A percentile compares a stretch with the other conserved stretches of the same genome.
Conservation (phyloP, 495 filamentous ascomycete genomes). For the Daldinia vernicosa region DNA sequence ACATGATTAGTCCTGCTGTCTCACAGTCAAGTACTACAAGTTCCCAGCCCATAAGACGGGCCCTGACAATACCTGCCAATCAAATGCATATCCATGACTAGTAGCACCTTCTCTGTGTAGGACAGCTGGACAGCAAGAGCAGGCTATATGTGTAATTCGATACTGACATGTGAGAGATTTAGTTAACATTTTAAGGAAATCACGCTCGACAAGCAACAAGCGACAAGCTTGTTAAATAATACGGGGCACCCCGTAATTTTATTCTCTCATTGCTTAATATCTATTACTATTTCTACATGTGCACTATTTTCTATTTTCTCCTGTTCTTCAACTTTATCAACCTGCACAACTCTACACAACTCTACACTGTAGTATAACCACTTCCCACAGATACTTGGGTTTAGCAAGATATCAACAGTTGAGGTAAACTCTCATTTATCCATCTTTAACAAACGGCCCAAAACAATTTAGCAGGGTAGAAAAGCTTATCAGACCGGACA, state of each 20-base stretch:
- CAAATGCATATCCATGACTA: conserved; percentile 7
- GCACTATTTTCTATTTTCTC: background rate
- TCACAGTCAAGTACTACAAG: conserved; percentile 16
- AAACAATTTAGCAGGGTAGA: background rate
- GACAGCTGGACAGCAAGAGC: conserved; percentile 18
- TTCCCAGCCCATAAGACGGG: background rate
- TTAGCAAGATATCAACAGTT: background rate
- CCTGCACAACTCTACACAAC: background rate
- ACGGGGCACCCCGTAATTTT: background rate
- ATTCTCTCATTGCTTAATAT: background rate
- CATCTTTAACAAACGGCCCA: background rate
- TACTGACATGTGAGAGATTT: conserved; percentile 35
- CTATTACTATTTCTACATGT: conserved; percentile 1
- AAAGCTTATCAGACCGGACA: conserved; percentile 13
- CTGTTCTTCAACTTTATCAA: background rate
- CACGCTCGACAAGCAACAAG: conserved; percentile 5
- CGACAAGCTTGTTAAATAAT: conserved; percentile 13
- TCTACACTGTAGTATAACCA: background rate
- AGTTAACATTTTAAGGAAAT: conserved; percentile 6
- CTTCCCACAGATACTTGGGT: background rate
- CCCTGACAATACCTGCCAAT: conserved; percentile 34
- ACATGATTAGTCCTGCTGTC: conserved; percentile 14
- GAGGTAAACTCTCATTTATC: background rate
- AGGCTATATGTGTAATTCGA: conserved; percentile 25
- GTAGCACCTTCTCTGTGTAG: conserved; percentile 8